Base-by-base conservation (phyloP, 345 rosid genomes). In the Citrus sp. region DNA sequence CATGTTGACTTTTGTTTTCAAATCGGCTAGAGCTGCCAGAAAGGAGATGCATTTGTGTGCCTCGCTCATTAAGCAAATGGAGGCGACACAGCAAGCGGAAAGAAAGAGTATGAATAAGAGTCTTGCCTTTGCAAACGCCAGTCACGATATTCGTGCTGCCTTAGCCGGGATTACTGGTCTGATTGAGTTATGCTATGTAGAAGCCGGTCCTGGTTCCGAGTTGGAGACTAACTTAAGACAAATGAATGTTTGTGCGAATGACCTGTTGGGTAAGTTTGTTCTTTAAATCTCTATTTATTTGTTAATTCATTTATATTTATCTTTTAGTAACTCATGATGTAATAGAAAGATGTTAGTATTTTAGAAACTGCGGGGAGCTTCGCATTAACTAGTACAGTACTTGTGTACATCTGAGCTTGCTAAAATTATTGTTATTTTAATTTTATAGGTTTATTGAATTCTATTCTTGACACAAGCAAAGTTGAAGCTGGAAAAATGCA, bases 401-500 rank as follows among this genome's bases (percentile, higher is more conserved):
- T 46, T 13, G 51, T 46, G 51, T 54, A 54, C 22, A 18, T 1
- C 1, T 54, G 7, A 54, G 58, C 22, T 54, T 65, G 21, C 25
- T 65, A 8, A 65, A 32, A 65, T 65, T 34, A 13, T 6, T 37
- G 32, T 24, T 3, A 51, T n/a, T 70, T 35, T 6, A 46, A 46
- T 2, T 54, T 46, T 40, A 77, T 88, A 95, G 94, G 82, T 65
- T 63, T 93, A 40, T 80, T 93, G 40, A 92, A 90, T 81, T 84
- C 90, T 30, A 82, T 93, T 76, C 91, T 93, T 25, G 98, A 95
- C 63, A 85, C 81, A 30, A 95, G 96, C 86, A 95, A 92, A 82
- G 87, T 93, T 13, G 99, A 92, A 80, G 94, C 93, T 0, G 95
- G 93, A 0, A 95, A 92, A 81, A 89, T 95, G 93, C 87, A 86